These are phyloP conservation scores for Lodderomyces metapsilosis DNA, from an alignment of 1,139 yeast genomes.

Conservation along the genomic window DNA sequence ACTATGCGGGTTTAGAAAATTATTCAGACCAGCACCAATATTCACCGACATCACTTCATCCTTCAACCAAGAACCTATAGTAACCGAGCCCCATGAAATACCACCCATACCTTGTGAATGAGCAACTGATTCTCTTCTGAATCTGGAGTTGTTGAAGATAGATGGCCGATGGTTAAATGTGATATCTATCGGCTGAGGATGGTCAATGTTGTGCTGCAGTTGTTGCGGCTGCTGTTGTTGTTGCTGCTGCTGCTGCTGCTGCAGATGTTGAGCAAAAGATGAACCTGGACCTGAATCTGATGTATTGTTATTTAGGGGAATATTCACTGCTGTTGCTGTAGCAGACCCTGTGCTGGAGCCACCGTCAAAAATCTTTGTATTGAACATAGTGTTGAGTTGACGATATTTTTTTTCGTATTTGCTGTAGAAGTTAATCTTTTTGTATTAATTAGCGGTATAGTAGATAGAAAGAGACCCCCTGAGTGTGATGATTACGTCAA, in stretches of 20 bases:
- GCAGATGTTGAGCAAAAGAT: background rate
- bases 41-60: conserved; percentile 76
- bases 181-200: conserved; percentile 49
- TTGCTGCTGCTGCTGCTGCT: conserved; percentile 3
- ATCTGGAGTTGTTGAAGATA: conserved; percentile 35
- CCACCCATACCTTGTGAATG: conserved; percentile 99
- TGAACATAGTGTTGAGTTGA: conserved; percentile 22
- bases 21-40: conserved; percentile 6
- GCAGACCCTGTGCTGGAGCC: conserved; percentile 9
- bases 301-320: conserved; percentile 6
- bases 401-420: too few relatives aligned
- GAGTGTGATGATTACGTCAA: conserved; percentile 2
- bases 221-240: conserved; percentile 3
- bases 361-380: conserved; percentile 33
- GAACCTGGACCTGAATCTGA: background rate
- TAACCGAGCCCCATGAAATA: conserved; percentile 95
- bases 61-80: conserved; percentile 93
- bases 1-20: background rate
- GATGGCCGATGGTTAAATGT: conserved; percentile 45
- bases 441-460: too few relatives aligned
- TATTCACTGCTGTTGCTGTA: conserved; percentile 14
- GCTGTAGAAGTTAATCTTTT: too few relatives aligned
- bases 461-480: background rate
- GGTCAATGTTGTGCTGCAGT: conserved; percentile 3
- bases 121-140: conserved; percentile 86